These are phyloP conservation scores for Larix sibirica DNA, from an alignment of 83 land plant genomes.

Conservation along the genomic window DNA sequence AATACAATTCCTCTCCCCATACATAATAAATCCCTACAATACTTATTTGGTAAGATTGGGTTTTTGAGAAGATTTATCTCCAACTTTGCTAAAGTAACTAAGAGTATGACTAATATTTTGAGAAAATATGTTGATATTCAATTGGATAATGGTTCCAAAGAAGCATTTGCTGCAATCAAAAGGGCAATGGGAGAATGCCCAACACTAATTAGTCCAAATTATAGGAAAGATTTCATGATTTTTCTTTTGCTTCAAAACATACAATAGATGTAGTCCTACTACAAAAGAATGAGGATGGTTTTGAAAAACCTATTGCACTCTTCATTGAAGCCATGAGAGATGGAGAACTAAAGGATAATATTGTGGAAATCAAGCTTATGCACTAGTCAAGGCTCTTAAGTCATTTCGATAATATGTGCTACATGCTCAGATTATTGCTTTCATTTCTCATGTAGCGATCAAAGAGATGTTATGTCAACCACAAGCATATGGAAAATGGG, in stretches of 20 bases:
- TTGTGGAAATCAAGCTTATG: no score
- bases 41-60: neutral
- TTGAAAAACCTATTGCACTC: no score
- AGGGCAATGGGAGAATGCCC: neutral
- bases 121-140: neutral
- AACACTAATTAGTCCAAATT: neutral
- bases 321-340: no score
- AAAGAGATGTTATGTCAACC: no score
- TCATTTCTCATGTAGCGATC: no score
- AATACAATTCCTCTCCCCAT: neutral
- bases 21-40: neutral
- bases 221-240: neutral
- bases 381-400: no score
- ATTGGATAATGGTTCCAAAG: neutral
- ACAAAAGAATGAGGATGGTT: no score
- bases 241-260: neutral
- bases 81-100: neutral
- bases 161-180: neutral
- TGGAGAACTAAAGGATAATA: no score
- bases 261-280: neutral
- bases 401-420: no score
- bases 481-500: no score
- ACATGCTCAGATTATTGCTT: no score
- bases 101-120: neutral
- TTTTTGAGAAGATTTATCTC: neutral